Evolutionary conservation across 2,329 filamentous ascomycete genomes (phyloP).

Genomic region (Clarireedia hainanense): DNA sequence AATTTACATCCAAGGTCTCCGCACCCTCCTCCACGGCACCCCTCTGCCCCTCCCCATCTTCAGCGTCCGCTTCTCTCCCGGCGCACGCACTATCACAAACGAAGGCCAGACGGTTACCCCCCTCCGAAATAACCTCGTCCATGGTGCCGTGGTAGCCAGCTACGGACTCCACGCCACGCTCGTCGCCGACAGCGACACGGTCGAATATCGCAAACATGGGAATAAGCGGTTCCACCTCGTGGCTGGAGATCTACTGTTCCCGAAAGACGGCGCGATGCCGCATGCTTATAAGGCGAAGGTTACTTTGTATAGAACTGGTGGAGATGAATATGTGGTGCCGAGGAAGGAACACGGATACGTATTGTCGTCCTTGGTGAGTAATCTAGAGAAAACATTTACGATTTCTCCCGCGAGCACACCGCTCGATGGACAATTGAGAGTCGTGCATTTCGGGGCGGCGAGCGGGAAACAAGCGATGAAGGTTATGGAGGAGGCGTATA

Average conservation of each 20-base stretch:
- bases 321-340: slow-evolving; percentile 27
- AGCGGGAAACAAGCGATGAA: slow-evolving; percentile 61
- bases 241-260: slow-evolving; percentile 64
- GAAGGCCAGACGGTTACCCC: slow-evolving; percentile 23
- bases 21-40: slow-evolving; percentile 51
- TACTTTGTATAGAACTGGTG: slow-evolving; percentile 26
- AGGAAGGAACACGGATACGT: slow-evolving; percentile 63
- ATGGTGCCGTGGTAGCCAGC: slow-evolving; percentile 78
- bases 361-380: slow-evolving; percentile 67
- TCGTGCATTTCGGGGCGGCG: slow-evolving; percentile 69
- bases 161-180: slow-evolving; percentile 86
- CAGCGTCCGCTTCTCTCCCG: slow-evolving; percentile 50
- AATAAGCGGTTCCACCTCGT: slow-evolving; percentile 77
- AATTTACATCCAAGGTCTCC: slow-evolving; percentile 35
- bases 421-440: slow-evolving; percentile 59
- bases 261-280: slow-evolving; percentile 37
- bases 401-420: slow-evolving; percentile 70
- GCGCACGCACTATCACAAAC: slow-evolving; percentile 37
- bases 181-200: slow-evolving; percentile 85
- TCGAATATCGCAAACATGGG: slow-evolving; percentile 70
- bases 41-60: slow-evolving; percentile 54
- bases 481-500: slow-evolving; percentile 62
- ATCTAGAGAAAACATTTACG: slow-evolving; percentile 72
- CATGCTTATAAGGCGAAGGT: slow-evolving; percentile 51
- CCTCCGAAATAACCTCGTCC: slow-evolving; percentile 32